A percentile compares a stretch with the other conserved stretches of the same genome.
Evolutionary conservation across 257 asterid genomes (phyloP).

Genomic region (Rauvolfia tetraphylla): DNA sequence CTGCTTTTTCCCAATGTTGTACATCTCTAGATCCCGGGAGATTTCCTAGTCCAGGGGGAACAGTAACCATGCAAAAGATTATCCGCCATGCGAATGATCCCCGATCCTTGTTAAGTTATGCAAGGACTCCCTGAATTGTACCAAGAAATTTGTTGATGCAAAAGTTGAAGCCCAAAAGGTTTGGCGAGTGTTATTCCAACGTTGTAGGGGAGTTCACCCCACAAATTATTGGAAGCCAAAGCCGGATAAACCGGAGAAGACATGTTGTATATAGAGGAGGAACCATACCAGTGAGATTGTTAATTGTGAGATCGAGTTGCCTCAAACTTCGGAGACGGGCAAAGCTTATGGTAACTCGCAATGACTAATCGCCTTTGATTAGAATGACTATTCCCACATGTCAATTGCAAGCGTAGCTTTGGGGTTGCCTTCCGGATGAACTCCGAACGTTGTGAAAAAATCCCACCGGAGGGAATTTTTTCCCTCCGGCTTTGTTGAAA

Average conservation of each 20-base stretch:
- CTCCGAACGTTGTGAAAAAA: constrained; percentile 39
- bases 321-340: constrained; percentile 31
- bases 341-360: background rate
- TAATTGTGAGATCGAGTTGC: constrained; percentile 48
- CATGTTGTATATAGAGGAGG: constrained; percentile 44
- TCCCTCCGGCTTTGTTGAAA: constrained; percentile 50
- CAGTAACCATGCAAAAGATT: constrained; percentile 49
- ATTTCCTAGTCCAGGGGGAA: constrained; percentile 63
- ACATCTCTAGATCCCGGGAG: constrained; percentile 43
- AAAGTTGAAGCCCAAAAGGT: constrained; percentile 37
- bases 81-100: constrained; percentile 42
- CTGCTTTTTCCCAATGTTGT: constrained; percentile 49
- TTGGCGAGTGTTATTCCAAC: constrained; percentile 46
- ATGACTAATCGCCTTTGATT: constrained; percentile 9
- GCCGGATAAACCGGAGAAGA: constrained; percentile 43
- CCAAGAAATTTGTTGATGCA: constrained; percentile 60
- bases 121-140: constrained; percentile 50
- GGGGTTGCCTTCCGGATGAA: constrained; percentile 41
- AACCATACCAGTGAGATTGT: constrained; percentile 42
- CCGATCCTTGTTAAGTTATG: constrained; percentile 55
- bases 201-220: constrained; percentile 43
- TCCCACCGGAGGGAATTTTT: constrained; percentile 38
- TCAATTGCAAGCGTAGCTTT: constrained; percentile 29
- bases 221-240: constrained; percentile 34
- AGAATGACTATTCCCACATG: constrained; percentile 11